Base-by-base conservation (phyloP, 192 early-diverging fungal species). In the Umbelopsis isabellina region DNA sequence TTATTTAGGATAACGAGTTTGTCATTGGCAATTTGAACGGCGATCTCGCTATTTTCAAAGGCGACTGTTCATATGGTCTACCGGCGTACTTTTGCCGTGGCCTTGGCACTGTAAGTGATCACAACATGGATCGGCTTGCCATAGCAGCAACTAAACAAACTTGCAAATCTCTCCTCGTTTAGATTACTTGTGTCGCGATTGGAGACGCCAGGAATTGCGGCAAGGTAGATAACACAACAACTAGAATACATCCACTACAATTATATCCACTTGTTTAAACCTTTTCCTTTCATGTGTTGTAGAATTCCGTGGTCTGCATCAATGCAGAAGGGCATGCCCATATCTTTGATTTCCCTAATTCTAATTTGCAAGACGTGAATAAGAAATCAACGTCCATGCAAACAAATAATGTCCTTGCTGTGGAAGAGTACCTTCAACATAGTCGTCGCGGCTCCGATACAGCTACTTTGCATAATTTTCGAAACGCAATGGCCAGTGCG, bases 21-120 rank as follows among this genome's bases (percentile, higher is more conserved):
- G 84, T 87, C 8, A 84, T 87, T 64, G 86, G 86, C 23, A 87
- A 87, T 68, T 53, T 87, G 46, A 80, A 83, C 45, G 86, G 86
- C 20, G 84, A 85, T 48, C 72, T 87, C 0, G 81, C 83, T 53
- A 80, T 87, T 16, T 87, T 85, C 46, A 87, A 87, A 76, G 84
- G 84, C 33, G 80, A 82, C 10, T 74, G 83, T 41, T 53, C 69
- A 1, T 58, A 74, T 15, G 84, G 84, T 3, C 23, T 72, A 15
- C 84, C 86, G 37, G 75, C 79, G 27, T 65, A 79, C 27, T 78
- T 79, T 30, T 85, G 84, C 58, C 78, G 74, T 55, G 81, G 79
- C 41, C 75, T 87, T 23, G 86, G 86, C 35, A 87, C 86, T 65
- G 86, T 87, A 78, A 65, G 71, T 49, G 27, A 8, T 20, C 51